A percentile compares a stretch with the other conserved stretches of the same genome.
Evolutionary conservation across 768 basidiomycete species (phyloP).

Genomic region (Lentinula guzmanii): DNA sequence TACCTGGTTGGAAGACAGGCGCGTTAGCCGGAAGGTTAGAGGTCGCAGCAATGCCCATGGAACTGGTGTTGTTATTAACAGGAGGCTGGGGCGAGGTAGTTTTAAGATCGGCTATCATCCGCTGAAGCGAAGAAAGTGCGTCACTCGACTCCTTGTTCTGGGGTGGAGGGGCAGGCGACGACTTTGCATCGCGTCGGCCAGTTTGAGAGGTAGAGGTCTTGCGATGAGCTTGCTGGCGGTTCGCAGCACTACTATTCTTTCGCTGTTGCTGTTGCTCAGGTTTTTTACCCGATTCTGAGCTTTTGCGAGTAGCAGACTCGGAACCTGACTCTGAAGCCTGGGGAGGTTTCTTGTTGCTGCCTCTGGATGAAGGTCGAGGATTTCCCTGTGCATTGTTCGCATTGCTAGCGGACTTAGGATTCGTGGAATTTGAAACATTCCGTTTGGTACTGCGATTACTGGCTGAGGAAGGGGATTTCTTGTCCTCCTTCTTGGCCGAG

Average conservation of each 20-base stretch:
- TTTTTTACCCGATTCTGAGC: constrained; percentile 48
- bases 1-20: constrained; percentile 71
- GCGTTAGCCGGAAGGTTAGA: constrained; percentile 62
- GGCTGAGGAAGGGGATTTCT: constrained; percentile 47
- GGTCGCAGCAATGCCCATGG: constrained; percentile 35
- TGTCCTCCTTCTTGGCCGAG: constrained; percentile 67
- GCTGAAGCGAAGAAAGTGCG: constrained; percentile 82
- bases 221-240: constrained; percentile 41
- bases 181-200: constrained; percentile 31
- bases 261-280: constrained; percentile 52
- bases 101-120: constrained; percentile 92
- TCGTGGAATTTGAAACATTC: constrained; percentile 44
- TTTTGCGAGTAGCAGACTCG: constrained; percentile 61
- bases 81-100: constrained; percentile 62
- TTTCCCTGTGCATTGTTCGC: constrained; percentile 32
- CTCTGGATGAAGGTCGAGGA: constrained; percentile 57
- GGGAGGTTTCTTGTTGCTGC: constrained; percentile 57
- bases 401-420: constrained; percentile 36
- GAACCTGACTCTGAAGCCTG: constrained; percentile 61
- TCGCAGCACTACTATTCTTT: constrained; percentile 35
- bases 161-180: constrained; percentile 41
- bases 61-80: constrained; percentile 33
- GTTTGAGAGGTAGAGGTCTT: constrained; percentile 57
- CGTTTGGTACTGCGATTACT: constrained; percentile 53
- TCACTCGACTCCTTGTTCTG: constrained; percentile 64